Percentiles rank a stretch among this genome's conserved stretches.
Evolutionary conservation across 1,284 basidiomycete species (phyloP).

Genomic region (Pascua guehoae): DNA sequence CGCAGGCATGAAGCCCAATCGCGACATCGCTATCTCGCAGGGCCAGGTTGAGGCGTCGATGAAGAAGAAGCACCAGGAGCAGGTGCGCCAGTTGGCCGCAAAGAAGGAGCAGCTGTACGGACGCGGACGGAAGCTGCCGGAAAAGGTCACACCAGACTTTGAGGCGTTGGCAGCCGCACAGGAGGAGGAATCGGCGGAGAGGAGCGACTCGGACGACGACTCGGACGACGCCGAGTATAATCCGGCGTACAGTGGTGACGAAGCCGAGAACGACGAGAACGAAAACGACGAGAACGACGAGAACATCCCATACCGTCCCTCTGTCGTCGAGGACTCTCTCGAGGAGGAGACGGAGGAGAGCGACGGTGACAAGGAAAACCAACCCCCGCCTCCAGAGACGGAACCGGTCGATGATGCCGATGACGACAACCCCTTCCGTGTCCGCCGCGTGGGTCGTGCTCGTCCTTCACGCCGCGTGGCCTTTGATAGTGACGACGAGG

Average conservation of each 20-base stretch:
- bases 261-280: constrained; percentile 15
- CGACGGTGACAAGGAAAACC: constrained; percentile 10
- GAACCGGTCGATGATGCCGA: constrained; percentile 12
- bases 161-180: constrained; percentile 2
- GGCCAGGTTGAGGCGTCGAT: constrained; percentile 20
- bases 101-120: constrained; percentile 33
- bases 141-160: constrained; percentile 21
- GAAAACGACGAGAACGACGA: not conserved
- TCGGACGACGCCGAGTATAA: constrained; percentile 9
- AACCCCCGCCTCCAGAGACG: not conserved
- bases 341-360: not conserved
- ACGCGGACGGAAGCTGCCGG: constrained; percentile 20
- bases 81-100: constrained; percentile 3
- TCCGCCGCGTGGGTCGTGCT: no score
- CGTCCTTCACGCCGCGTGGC: constrained; percentile 8
- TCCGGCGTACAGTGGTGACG: constrained; percentile 11
- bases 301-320: not conserved
- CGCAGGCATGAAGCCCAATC: constrained; percentile 29
- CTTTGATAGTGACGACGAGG: constrained; percentile 32
- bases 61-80: not conserved
- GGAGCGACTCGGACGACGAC: constrained; percentile 22
- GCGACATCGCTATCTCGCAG: constrained; percentile 21
- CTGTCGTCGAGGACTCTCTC: not conserved
- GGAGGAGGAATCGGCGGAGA: no score
- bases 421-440: constrained; percentile 3